Conservation (phyloP, 208 protist genomes). For the Trypanosoma theileri region DNA sequence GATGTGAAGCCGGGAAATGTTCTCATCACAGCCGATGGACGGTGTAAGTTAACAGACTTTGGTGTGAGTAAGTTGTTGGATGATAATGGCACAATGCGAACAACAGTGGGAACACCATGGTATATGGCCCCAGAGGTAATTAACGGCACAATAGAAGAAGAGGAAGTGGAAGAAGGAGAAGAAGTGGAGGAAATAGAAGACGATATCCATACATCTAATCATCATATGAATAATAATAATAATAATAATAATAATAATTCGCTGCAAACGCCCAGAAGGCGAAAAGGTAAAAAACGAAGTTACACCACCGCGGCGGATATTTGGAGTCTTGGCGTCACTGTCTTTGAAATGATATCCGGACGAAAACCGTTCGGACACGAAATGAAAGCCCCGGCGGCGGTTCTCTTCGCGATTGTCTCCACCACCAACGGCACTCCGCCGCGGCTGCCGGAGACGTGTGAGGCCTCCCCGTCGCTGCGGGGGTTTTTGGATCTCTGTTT, state of each 20-base stretch:
- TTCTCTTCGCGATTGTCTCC: slow-evolving; percentile 72
- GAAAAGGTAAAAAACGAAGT: slow-evolving; percentile 19
- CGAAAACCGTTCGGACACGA: slow-evolving; percentile 64
- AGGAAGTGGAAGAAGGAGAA: slow-evolving; percentile 31
- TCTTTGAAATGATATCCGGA: slow-evolving; percentile 86
- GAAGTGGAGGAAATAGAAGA: not conserved
- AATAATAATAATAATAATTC: slow-evolving; percentile 12
- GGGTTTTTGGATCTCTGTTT: slow-evolving; percentile 78
- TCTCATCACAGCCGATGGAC: slow-evolving; percentile 80
- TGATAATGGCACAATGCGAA: slow-evolving; percentile 49
- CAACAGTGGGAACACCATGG: slow-evolving; percentile 87
- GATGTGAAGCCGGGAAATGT: slow-evolving; percentile 93
- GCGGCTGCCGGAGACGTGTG: slow-evolving; percentile 41
- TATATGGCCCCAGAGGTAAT: slow-evolving; percentile 94
- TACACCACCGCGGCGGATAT: slow-evolving; percentile 84
- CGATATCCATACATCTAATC: slow-evolving; percentile 9
- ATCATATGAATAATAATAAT: not conserved
- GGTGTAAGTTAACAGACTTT: slow-evolving; percentile 90
- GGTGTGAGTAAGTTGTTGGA: slow-evolving; percentile 70
- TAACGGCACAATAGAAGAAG: slow-evolving; percentile 43
- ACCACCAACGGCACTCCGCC: slow-evolving; percentile 48
- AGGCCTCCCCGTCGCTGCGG: slow-evolving; percentile 49
- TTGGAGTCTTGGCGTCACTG: slow-evolving; percentile 83
- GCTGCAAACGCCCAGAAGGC: no score
- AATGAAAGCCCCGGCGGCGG: slow-evolving; percentile 58